Evolutionary conservation across 495 filamentous ascomycete species (phyloP).

Genomic region (Penicillium psychrofluorescens): DNA sequence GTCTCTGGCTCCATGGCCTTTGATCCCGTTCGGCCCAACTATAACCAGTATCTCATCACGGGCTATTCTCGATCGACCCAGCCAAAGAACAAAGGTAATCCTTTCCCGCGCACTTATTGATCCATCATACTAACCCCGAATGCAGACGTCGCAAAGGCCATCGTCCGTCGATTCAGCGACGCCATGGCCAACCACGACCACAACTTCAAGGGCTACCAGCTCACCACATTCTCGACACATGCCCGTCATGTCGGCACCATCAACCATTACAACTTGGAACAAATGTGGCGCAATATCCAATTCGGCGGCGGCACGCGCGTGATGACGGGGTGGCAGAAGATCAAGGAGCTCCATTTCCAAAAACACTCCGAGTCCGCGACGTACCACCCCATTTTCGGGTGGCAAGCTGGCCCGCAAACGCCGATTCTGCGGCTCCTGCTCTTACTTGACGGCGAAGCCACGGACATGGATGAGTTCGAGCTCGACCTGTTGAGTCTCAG

Average conservation of each 20-base stretch:
- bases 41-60: conserved; percentile 37
- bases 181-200: conserved; percentile 39
- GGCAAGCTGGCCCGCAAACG: conserved; percentile 40
- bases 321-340: conserved; percentile 43
- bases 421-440: conserved; percentile 37
- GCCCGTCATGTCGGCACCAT: conserved; percentile 30
- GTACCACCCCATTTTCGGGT: conserved; percentile 40
- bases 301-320: conserved; percentile 34
- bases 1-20: conserved; percentile 41
- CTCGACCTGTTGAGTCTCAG: conserved; percentile 36
- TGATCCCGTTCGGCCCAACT: conserved; percentile 31
- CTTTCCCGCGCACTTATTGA: too few relatives aligned
- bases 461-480: conserved; percentile 45
- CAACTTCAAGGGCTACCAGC: conserved; percentile 29
- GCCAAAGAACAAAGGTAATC: conserved; percentile 39
- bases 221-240: conserved; percentile 32
- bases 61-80: conserved; percentile 27
- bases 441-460: conserved; percentile 38
- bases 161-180: conserved; percentile 36
- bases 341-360: conserved; percentile 42
- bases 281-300: conserved; percentile 25
- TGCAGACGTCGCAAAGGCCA: conserved; percentile 34
- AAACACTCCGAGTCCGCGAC: conserved; percentile 38
- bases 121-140: background rate
- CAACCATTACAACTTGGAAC: conserved; percentile 29